Base-by-base conservation (phyloP, 768 basidiomycete genomes). In the Phylloporus sp. region DNA sequence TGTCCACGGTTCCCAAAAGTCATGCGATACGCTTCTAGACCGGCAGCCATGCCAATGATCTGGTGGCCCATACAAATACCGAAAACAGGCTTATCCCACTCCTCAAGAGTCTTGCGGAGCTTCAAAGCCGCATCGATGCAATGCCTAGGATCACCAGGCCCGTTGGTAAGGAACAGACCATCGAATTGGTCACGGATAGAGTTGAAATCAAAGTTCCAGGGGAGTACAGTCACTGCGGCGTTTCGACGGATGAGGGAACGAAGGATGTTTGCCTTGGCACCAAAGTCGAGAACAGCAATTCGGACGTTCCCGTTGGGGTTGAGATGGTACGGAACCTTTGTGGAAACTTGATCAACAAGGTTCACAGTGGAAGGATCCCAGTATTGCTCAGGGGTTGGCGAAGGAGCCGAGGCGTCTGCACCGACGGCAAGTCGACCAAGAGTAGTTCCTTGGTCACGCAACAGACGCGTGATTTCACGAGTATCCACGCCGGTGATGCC, bases 11-110 rank as follows among this genome's bases (percentile, higher is more conserved):
- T 97, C n/a, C 96, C 96, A 63, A 98, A 99, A 9, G 86, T 92
- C 96, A 99, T 99, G 36, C 96, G 79, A 68, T 98, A 97, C 17
- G 94, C 91, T 56, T 96, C 94, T 44, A 97, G 68, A 18, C 96
- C 95, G 20, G 93, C 95, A 22, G 95, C 96, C 77, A 99, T 88
- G 39, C 95, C 96, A 56, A 99, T 88, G 57, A 99, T 79, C 69
- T 98, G 95, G 64, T 98, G 91, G 41, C 95, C 96, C 96, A 99
- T 98, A 69, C 96, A 99, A 56, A 99, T 94, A 44, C 96, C 96
- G 56, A 98, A 98, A 32, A 98, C 77, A 10, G 96, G 96, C 63
- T 83, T 90, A 63, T 82, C 70, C 95, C 95, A 98, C 68, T 94
- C 90, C 26, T 75, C 58, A 41, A 99, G 68, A 10, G 92, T 95